phyloP scores from a whole-genome alignment of 2,329 filamentous ascomycete species.

The Helotiales sp. region DNA sequence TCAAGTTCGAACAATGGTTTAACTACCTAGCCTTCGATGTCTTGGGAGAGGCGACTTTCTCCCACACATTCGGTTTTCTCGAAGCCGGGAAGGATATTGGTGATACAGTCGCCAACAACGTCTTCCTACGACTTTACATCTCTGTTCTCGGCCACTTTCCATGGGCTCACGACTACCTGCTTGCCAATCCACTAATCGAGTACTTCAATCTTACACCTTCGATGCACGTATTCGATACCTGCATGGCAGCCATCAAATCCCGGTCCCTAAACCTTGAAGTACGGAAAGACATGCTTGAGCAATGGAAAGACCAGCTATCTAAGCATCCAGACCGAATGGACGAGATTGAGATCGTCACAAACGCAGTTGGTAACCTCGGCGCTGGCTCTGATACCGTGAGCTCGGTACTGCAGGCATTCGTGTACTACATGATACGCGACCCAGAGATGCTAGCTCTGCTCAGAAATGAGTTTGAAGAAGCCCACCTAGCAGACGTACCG shows the following conservation, averaged over 20 bases:
- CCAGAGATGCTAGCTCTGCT: conserved; percentile 36
- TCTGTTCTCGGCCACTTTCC: conserved; percentile 44
- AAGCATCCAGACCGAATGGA: conserved; percentile 44
- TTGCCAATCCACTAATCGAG: conserved; percentile 47
- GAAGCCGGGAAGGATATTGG: conserved; percentile 44
- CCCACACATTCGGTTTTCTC: conserved; percentile 44
- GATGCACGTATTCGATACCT: conserved; percentile 48
- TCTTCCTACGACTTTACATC: conserved; percentile 42
- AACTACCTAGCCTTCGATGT: conserved; percentile 47
- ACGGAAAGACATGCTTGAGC: conserved; percentile 46
- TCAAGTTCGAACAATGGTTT: conserved; percentile 49
- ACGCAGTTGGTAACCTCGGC: conserved; percentile 45
- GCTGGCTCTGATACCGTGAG: conserved; percentile 48
- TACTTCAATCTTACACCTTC: conserved; percentile 44
- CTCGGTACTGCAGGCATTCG: conserved; percentile 44
- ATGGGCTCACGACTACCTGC: conserved; percentile 44
- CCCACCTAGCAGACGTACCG: conserved; percentile 25
- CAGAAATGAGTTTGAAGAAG: conserved; percentile 35
- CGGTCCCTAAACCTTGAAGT: conserved; percentile 43
- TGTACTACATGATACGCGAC: conserved; percentile 45
- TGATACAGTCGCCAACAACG: conserved; percentile 45
- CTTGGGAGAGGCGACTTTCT: conserved; percentile 45
- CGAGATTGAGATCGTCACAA: conserved; percentile 44
- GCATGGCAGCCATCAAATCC: conserved; percentile 40
- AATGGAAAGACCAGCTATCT: conserved; percentile 44